Evolutionary conservation across 1,139 yeast genomes (phyloP).

Genomic region (Debaryomyces nepalensis): DNA sequence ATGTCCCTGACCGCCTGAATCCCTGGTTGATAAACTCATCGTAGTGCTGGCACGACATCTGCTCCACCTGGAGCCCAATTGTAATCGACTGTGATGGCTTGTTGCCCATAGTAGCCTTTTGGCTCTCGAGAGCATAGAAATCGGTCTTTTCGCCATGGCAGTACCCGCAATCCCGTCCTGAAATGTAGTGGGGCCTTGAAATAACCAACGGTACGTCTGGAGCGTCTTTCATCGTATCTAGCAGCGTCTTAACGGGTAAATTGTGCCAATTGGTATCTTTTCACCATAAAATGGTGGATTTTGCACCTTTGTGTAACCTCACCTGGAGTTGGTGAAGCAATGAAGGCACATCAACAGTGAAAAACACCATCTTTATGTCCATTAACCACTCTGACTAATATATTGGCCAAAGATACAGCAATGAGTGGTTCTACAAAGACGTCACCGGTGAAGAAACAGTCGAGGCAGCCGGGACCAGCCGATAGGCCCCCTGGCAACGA

Average conservation of each 20-base stretch:
- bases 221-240: constrained; percentile 2
- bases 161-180: constrained; percentile 60
- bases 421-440: constrained; percentile 24
- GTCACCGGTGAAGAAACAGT: constrained; percentile 14
- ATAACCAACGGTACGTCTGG: constrained; percentile 16
- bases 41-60: constrained; percentile 56
- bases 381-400: constrained; percentile 8
- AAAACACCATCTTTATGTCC: neutral
- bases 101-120: constrained; percentile 17
- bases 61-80: constrained; percentile 54
- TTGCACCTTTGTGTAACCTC: constrained; percentile 8
- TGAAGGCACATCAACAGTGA: too few relatives aligned
- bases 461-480: constrained; percentile 12
- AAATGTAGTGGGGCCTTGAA: constrained; percentile 28
- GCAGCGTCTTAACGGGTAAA: too few relatives aligned
- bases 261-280: neutral
- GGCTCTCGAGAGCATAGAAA: constrained; percentile 41
- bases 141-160: constrained; percentile 56
- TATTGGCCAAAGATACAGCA: constrained; percentile 1
- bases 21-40: constrained; percentile 72
- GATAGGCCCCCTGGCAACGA: constrained; percentile 4
- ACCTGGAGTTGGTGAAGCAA: neutral
- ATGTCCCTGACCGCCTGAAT: constrained; percentile 78
- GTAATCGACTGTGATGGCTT: constrained; percentile 35
- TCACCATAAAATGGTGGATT: neutral